Percentiles rank a stretch among this genome's conserved stretches.
These are phyloP conservation scores for Strobilomyces echinocephalus DNA, from an alignment of 768 basidiomycete species.

Conservation along the genomic window DNA sequence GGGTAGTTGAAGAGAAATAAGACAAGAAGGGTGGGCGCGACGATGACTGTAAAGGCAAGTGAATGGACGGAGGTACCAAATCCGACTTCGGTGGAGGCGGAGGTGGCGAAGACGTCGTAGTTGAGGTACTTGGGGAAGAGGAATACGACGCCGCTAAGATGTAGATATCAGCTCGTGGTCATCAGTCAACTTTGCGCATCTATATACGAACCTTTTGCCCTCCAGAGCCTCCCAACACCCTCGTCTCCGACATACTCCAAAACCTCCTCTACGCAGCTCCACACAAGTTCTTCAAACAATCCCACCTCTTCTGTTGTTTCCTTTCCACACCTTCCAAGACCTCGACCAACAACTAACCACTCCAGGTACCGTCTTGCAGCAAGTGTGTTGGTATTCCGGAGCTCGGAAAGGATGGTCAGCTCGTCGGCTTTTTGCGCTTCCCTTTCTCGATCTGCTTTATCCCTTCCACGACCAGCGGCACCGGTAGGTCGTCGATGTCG, in stretches of 20 bases:
- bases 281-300: constrained; percentile 65
- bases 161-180: neutral
- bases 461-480: constrained; percentile 16
- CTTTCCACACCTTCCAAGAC: constrained; percentile 28
- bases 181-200: neutral
- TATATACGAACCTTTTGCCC: constrained; percentile 53
- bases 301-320: constrained; percentile 22
- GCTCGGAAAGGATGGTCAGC: constrained; percentile 26
- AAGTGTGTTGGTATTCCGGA: constrained; percentile 18
- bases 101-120: constrained; percentile 1
- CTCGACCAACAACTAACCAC: constrained; percentile 68
- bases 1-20: constrained; percentile 81
- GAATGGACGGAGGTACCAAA: neutral
- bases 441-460: constrained; percentile 24
- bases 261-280: constrained; percentile 52
- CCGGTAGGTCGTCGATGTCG: constrained; percentile 21
- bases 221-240: constrained; percentile 58
- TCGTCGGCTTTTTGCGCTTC: constrained; percentile 23
- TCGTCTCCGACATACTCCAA: constrained; percentile 44
- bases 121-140: constrained; percentile 25
- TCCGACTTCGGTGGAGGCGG: constrained; percentile 11
- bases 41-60: neutral
- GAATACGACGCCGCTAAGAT: constrained; percentile 52
- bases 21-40: constrained; percentile 38
- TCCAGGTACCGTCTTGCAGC: constrained; percentile 75